Base-by-base conservation (phyloP, 176 grass and related monocot species). In the Triticum timopheevii region DNA sequence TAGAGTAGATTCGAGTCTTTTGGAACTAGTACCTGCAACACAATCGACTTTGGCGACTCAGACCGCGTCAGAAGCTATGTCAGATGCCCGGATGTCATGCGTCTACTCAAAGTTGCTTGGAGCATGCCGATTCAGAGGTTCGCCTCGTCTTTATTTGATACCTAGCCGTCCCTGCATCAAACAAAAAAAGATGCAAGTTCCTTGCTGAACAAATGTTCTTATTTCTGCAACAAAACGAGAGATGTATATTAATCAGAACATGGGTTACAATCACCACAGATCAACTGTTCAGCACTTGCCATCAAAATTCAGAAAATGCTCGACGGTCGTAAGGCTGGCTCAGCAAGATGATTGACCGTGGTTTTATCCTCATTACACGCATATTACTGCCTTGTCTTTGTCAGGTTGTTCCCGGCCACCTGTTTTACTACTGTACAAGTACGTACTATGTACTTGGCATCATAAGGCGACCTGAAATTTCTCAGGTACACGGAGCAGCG, bases 381-480 rank as follows among this genome's bases (percentile, higher is more conserved):
- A 56, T 25, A 28, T 65, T 25, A 64, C 35, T 70, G 16, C 23
- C 33, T 9, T 24, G 49, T 52, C 72, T 13, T 76, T 65, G 38
- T 83, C 13, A 67, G 75, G 59, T 36, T 84, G 49, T 68, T 78
- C 61, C 8, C 27, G 35, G 20, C 19, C 38, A n/a, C 39, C 16
- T 81, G 25, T 62, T 52, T 34, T 70, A 68, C 30, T 56, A 68
- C 73, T 52, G 25, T 22, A 27, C 19, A 19, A 58, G 6, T n/a
- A 39, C 35, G 35, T 36, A 7, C 75, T 54, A 54, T 6, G 16
- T 16, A 20, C 69, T 63, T 73, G 28, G 58, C 80, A 76, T 90
- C 84, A 96, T 58, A 96, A 59, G 35, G 90, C 73, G 16, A 76
- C 80, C 85, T 94, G 94, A 88, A 99, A 99, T 72, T 89, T 93